Evolutionary conservation across 768 basidiomycete species (phyloP).

Genomic region (Panaeolus papilionaceus): DNA sequence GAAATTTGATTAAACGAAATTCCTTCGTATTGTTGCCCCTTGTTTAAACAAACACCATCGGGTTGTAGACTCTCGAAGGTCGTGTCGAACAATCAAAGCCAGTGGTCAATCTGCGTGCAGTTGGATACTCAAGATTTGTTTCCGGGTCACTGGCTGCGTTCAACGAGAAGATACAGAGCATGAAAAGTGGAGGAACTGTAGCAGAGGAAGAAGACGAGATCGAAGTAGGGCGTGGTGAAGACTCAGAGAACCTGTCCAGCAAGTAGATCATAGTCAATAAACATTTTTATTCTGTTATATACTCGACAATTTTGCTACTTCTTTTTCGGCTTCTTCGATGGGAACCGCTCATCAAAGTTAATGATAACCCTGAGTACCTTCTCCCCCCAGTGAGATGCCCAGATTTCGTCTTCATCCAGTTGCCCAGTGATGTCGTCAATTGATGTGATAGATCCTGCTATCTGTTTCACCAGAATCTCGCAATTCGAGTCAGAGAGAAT

Average conservation of each 20-base stretch:
- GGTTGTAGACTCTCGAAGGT: not conserved
- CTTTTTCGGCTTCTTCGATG: constrained; percentile 4
- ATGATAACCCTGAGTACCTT: constrained; percentile 20
- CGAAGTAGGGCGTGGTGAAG: too few species aligned
- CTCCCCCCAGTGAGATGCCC: constrained; percentile 29
- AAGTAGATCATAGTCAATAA: constrained; percentile 16
- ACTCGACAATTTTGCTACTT: not conserved
- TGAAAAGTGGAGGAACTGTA: constrained; percentile 28
- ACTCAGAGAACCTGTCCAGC: too few species aligned
- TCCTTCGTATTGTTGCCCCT: too few species aligned
- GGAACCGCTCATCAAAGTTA: constrained; percentile 18
- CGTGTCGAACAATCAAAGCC: too few species aligned
- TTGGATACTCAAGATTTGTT: constrained; percentile 30
- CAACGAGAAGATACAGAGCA: constrained; percentile 36
- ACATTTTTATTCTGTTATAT: not conserved
- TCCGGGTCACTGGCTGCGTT: constrained; percentile 36
- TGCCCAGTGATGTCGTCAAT: constrained; percentile 19
- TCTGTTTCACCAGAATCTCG: constrained; percentile 22
- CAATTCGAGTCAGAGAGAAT: constrained; percentile 26
- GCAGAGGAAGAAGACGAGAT: constrained; percentile 26
- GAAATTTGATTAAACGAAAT: too few species aligned
- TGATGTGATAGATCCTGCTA: constrained; percentile 15
- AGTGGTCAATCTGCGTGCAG: too few species aligned
- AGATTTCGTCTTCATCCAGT: constrained; percentile 30
- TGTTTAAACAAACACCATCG: too few species aligned